These are phyloP conservation scores for Metschnikowia kunwiensis DNA, from an alignment of 805 yeast species.

Conservation along the genomic window DNA sequence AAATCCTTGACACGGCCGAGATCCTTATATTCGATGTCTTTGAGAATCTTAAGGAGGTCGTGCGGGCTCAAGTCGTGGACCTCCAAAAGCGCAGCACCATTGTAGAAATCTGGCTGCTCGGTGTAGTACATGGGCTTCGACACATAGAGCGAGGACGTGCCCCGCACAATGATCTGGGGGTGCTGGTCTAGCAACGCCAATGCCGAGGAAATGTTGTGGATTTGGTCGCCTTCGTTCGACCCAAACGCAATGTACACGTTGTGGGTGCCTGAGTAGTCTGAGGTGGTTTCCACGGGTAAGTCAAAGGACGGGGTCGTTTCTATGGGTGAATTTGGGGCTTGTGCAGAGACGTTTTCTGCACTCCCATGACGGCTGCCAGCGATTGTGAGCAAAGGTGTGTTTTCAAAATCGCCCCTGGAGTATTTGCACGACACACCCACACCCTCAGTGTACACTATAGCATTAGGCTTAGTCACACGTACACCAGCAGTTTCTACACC, in stretches of 20 bases:
- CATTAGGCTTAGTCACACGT: slow-evolving; percentile 80
- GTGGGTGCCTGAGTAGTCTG: slow-evolving; percentile 30
- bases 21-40: slow-evolving; percentile 72
- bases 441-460: slow-evolving; percentile 79
- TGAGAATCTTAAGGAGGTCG: slow-evolving; percentile 57
- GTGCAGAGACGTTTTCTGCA: background rate
- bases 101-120: slow-evolving; percentile 77
- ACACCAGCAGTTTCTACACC: slow-evolving; percentile 46
- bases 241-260: slow-evolving; percentile 84
- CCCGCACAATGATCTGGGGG: slow-evolving; percentile 43
- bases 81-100: slow-evolving; percentile 72
- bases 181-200: slow-evolving; percentile 42
- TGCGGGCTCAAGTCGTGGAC: slow-evolving; percentile 60
- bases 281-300: slow-evolving; percentile 26
- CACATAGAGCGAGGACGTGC: slow-evolving; percentile 75
- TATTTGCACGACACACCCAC: slow-evolving; percentile 81
- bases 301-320: slow-evolving; percentile 22
- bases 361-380: background rate
- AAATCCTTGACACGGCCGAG: slow-evolving; percentile 70
- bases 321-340: background rate
- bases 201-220: slow-evolving; percentile 58
- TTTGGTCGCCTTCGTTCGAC: slow-evolving; percentile 73
- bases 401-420: slow-evolving; percentile 38
- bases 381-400: background rate
- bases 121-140: slow-evolving; percentile 90